Evolutionary conservation across 768 basidiomycete genomes (phyloP), one percentile per base, ranked within the genome.

Genomic region (Amanita molliuscula): DNA sequence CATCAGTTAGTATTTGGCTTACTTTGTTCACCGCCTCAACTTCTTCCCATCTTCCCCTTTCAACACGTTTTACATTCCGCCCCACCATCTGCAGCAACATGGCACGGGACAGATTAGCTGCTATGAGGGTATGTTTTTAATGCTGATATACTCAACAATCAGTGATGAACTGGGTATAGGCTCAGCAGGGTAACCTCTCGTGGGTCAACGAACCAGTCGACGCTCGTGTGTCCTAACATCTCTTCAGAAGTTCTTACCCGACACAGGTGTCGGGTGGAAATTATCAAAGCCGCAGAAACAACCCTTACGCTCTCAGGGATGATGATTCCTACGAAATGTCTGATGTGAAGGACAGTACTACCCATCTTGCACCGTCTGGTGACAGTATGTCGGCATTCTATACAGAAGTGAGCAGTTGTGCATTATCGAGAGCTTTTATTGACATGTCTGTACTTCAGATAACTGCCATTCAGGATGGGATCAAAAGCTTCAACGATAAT

Each of bases 51-150:
- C 58, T 55, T 41, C 56, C 52, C 44, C 51, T 52, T 56, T 56
- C 50, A 53, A 62, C 54, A 53, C 56, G 58, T 46, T 34, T 15
- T 44, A 26, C n/a, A n/a, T 28, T 48, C n/a, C 7, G 8, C 15
- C 51, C 46, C 41, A 36, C 51, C 31, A 38, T 54, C 54, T 62
- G 43, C 29, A 62, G 56, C 56, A 65, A 58, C 57, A 85, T 89
- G 82, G 88, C 91, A 56, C 81, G 91, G 78, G 90, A 94, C 72
- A 81, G 91, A 75, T 77, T 94, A 56, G 90, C 88, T 59, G 87
- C 84, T 55, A 79, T 87, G 81, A 79, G 88, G 70, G 87, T 88
- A 52, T 52, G 80, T 58, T 25, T 44, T 49, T 28, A 29, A 25
- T 29, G 38, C 37, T 38, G 7, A 42, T 20, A 31, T 49, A 41